phyloP scores from a whole-genome alignment of 306 rosid species.

The Abrus precatorius region DNA sequence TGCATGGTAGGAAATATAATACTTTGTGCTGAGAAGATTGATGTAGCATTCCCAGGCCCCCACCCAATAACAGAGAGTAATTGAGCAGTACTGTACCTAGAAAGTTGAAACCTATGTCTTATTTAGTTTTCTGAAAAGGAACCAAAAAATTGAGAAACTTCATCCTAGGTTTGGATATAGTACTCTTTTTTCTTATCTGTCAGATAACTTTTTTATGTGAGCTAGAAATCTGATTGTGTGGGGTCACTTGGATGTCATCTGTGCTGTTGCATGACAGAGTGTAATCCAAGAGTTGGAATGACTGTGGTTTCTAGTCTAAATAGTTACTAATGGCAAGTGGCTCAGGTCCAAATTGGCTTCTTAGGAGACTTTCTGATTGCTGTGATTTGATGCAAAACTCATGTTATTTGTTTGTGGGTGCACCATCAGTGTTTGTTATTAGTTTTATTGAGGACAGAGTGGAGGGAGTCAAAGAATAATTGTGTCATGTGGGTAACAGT shows the following conservation, averaged over 20 bases:
- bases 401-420: slow-evolving; percentile 12
- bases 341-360: background rate
- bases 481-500: background rate
- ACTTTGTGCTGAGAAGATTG: slow-evolving; percentile 4
- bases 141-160: slow-evolving; percentile 1
- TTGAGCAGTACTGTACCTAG: background rate
- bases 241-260: slow-evolving; percentile 2
- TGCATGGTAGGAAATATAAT: slow-evolving; percentile 17
- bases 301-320: background rate
- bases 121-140: slow-evolving; percentile 6
- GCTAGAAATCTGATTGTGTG: background rate
- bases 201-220: background rate
- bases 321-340: background rate
- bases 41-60: background rate
- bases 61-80: background rate
- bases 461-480: background rate
- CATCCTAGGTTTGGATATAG: background rate
- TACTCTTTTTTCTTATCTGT: background rate
- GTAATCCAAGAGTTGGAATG: background rate
- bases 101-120: background rate
- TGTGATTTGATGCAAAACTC: background rate
- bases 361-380: background rate
- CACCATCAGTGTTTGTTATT: background rate
- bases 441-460: background rate
- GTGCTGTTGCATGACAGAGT: background rate